Conservation (phyloP, 805 yeast species). For the Kodamaea jinghongensis region DNA sequence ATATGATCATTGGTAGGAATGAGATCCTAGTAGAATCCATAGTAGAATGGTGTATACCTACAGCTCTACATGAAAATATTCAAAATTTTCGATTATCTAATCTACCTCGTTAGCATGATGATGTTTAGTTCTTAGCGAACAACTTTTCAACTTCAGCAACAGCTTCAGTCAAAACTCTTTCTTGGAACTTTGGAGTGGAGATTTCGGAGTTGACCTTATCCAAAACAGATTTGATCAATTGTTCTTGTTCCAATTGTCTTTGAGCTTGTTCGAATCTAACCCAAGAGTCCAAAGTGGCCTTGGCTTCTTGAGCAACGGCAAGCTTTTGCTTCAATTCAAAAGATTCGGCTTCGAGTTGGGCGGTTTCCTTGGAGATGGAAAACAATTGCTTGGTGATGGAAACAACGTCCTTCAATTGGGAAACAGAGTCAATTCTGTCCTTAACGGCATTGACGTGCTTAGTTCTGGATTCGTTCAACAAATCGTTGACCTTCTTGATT, state of each 20-base stretch:
- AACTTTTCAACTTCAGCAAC: conserved; percentile 88
- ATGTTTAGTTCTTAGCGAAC: conserved; percentile 49
- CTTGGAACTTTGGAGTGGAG: conserved; percentile 88
- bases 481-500: conserved; percentile 73
- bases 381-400: conserved; percentile 87
- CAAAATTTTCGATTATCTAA: conserved; percentile 2
- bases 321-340: conserved; percentile 92
- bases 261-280: conserved; percentile 96
- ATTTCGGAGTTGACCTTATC: conserved; percentile 85
- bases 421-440: conserved; percentile 84
- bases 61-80: neutral
- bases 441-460: conserved; percentile 92
- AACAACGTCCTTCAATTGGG: conserved; percentile 88
- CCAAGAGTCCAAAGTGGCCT: conserved; percentile 96
- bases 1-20: no score
- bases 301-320: conserved; percentile 85
- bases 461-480: conserved; percentile 83
- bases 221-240: conserved; percentile 81
- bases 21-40: no score
- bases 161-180: conserved; percentile 84
- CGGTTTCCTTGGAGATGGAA: conserved; percentile 95
- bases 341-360: conserved; percentile 89
- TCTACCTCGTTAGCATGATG: conserved; percentile 1
- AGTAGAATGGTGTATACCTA: no score
- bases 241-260: conserved; percentile 94